A percentile compares a stretch with the other conserved stretches of the same genome.
Evolutionary conservation across 495 filamentous ascomycete genomes (phyloP).

Genomic region (Xylaria intraflava): DNA sequence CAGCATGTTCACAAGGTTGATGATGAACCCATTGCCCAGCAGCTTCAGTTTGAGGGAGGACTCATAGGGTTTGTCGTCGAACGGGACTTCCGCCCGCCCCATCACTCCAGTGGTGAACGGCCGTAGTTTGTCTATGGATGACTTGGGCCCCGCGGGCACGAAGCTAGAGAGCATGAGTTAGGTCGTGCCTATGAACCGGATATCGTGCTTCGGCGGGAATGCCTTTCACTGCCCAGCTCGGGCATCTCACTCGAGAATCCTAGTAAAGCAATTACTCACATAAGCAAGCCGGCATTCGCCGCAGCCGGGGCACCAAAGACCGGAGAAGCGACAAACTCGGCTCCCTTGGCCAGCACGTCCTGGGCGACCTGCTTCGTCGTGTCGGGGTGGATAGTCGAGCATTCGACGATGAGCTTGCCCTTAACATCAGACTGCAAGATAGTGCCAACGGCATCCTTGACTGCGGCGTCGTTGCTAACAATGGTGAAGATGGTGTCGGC

Average conservation of each 20-base stretch:
- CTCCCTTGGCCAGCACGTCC: slow-evolving; percentile 50
- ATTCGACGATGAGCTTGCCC: slow-evolving; percentile 75
- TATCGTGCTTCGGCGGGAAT: no score
- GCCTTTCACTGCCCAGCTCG: no score
- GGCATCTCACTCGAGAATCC: not conserved
- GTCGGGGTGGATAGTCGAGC: slow-evolving; percentile 82
- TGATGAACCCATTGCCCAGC: slow-evolving; percentile 79
- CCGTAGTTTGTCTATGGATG: slow-evolving; percentile 54
- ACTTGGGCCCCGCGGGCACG: slow-evolving; percentile 63
- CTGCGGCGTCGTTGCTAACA: slow-evolving; percentile 70
- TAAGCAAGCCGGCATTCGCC: slow-evolving; percentile 67
- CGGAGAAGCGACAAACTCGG: slow-evolving; percentile 70
- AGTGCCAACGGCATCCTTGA: slow-evolving; percentile 50
- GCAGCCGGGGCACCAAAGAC: slow-evolving; percentile 78
- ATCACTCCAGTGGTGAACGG: slow-evolving; percentile 79
- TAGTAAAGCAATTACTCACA: slow-evolving; percentile 17
- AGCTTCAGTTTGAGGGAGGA: slow-evolving; percentile 66
- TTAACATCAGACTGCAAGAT: slow-evolving; percentile 49
- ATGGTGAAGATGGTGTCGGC: slow-evolving; percentile 81
- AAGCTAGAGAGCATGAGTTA: slow-evolving; percentile 38
- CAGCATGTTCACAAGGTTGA: slow-evolving; percentile 74
- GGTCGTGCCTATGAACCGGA: not conserved
- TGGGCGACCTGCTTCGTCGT: slow-evolving; percentile 61
- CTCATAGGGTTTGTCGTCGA: slow-evolving; percentile 52
- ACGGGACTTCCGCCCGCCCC: slow-evolving; percentile 63